These are phyloP conservation scores for Phytophthora uliginosa DNA, from an alignment of 352 stramenopile species.

Conservation along the genomic window DNA sequence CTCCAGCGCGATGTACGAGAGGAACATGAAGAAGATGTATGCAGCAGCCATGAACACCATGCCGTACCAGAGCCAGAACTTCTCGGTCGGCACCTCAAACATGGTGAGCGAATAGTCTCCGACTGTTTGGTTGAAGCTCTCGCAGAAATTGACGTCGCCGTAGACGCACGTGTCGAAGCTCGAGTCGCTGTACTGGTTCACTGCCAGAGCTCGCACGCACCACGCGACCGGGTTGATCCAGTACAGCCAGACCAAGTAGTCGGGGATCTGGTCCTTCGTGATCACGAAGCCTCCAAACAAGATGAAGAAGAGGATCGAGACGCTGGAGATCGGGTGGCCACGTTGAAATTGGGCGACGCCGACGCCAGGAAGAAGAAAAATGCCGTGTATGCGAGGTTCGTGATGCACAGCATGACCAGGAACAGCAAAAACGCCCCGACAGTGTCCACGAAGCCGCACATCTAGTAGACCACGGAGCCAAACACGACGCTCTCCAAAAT, in stretches of 20 bases:
- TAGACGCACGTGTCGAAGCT: conserved; percentile 11
- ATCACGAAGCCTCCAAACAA: conserved; percentile 13
- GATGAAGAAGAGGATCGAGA: conserved; percentile 23
- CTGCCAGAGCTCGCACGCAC: conserved; percentile 14
- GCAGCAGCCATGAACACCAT: conserved; percentile 10
- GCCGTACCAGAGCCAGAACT: conserved; percentile 27
- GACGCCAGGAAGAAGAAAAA: conserved; percentile 42
- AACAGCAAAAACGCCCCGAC: conserved; percentile 30
- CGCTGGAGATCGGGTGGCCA: conserved; percentile 21
- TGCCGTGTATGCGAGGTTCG: conserved; percentile 35
- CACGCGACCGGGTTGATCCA: conserved; percentile 19
- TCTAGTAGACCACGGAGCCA: conserved; percentile 58
- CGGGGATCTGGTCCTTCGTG: conserved; percentile 17
- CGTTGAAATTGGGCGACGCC: conserved; percentile 24
- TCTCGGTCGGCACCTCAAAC: conserved; percentile 20
- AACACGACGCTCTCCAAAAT: conserved; percentile 55
- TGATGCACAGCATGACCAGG: conserved; percentile 59
- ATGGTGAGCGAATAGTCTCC: conserved; percentile 12
- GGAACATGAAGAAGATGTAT: conserved; percentile 20
- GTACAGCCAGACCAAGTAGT: conserved; percentile 22
- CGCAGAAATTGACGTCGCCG: conserved; percentile 10
- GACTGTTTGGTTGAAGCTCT: neutral
- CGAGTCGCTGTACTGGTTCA: conserved; percentile 25
- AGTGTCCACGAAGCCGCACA: conserved; percentile 52
- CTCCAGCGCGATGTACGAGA: conserved; percentile 17